Evolutionary conservation across 2,329 filamentous ascomycete genomes (phyloP).

Genomic region (Aspergillus udagawae): DNA sequence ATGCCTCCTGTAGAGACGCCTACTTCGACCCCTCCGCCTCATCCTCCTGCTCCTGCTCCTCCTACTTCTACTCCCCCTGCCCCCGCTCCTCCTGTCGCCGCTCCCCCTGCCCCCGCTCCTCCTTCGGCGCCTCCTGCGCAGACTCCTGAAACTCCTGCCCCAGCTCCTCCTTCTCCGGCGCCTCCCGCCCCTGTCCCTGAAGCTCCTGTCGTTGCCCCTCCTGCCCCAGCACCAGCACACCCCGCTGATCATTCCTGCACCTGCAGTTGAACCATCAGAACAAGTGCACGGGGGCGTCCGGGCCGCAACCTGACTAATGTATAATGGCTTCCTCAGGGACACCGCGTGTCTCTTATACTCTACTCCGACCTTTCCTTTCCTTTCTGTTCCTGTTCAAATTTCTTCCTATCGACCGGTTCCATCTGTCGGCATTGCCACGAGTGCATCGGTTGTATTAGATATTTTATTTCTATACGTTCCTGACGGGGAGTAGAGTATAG

Average conservation of each 20-base stretch:
- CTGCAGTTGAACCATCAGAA: constrained; percentile 2
- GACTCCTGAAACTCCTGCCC: too few species aligned
- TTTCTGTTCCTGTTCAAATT: neutral
- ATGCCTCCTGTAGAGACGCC: neutral
- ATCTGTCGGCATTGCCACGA: too few species aligned
- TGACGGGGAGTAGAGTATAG: too few species aligned
- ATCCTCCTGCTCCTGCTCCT: neutral
- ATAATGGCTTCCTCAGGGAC: neutral
- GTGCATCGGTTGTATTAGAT: too few species aligned
- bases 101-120: neutral
- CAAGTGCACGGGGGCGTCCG: too few species aligned
- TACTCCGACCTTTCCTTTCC: neutral
- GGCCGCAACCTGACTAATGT: neutral
- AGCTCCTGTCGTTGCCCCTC: neutral
- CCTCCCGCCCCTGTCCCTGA: constrained; percentile 1
- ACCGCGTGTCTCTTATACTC: neutral
- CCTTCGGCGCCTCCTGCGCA: neutral
- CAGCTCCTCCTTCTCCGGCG: constrained; percentile 2
- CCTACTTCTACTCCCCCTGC: too few species aligned
- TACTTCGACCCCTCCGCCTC: neutral
- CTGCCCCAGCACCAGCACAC: neutral
- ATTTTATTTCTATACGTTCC: too few species aligned
- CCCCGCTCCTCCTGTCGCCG: neutral
- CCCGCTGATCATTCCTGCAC: neutral
- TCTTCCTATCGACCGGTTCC: neutral